Base-by-base conservation (phyloP, 2,329 filamentous ascomycete species). In the Cordyceps cicadae region DNA sequence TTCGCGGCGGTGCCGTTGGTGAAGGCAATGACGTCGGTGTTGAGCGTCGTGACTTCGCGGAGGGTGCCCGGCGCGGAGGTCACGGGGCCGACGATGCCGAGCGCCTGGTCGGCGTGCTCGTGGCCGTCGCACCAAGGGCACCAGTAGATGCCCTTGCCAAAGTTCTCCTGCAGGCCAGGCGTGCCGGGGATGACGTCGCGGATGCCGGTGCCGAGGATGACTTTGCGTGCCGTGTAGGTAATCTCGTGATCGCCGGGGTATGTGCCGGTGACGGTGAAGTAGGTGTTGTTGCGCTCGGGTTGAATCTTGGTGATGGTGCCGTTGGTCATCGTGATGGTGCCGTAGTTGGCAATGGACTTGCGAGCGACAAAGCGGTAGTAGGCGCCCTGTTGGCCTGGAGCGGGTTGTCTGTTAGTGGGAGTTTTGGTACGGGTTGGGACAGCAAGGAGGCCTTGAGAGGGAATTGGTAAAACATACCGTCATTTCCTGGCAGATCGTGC, bases 101-200 rank as follows among this genome's bases (percentile, higher is more conserved):
- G 74, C 0, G 76, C 62, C 63, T 86, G 82, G 66, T 85, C 81
- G 0, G 78, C 79, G 67, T 86, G 82, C 70, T 87, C 84, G 64
- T 80, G 76, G 14, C 84, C 84, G 66, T 87, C 84, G 63, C 84
- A 87, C 84, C 84, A 87, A 0, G 83, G 82, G 59, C 84, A 87
- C 82, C 83, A 86, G 71, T 73, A 86, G 56, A 86, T 79, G 6
- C 84, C 84, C 62, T 80, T 76, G 54, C 81, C 83, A 77, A 81
- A 87, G 66, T 77, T 79, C 59, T 84, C 79, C 8, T 64, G 37
- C 0, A 86, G 59, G 0, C 84, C 84, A 0, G 83, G 82, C 0
- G 82, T 85, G 0, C 62, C 24, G 1, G 84, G 82, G 2, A 87
- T 70, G 26, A 82, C 67, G 65, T 86, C 83, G 7, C 70, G 71